Evolutionary conservation across 2,329 filamentous ascomycete species (phyloP), one percentile per base, ranked within the genome.

Genomic region (Aspergillus felis): DNA sequence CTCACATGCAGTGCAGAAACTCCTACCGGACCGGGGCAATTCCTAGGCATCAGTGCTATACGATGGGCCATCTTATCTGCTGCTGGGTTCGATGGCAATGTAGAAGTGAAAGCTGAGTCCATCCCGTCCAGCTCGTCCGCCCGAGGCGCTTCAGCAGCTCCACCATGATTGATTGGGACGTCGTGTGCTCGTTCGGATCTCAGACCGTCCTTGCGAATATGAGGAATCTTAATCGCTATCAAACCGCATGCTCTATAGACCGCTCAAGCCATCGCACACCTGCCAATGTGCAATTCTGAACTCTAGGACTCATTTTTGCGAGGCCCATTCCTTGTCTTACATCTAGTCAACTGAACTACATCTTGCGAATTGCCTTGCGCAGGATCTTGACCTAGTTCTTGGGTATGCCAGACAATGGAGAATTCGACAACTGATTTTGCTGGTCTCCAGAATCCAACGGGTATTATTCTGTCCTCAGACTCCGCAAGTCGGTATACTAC

Each of bases 31-130:
- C 73, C 73, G 27, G 78, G 77, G 29, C 76, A 76, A 56, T 79
- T 77, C 57, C 64, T 87, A 52, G 87, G 87, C 0, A 77, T 90
- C 47, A 81, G 84, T 70, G 80, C 84, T 57, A 70, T 90, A 9
- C 74, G 86, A 54, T 88, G 84, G 81, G 84, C 86, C 2, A 82
- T 89, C 53, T 67, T 90, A 59, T 79, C 80, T 61, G 87, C 87
- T 44, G 82, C 82, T 56, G 84, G 83, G 1, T 71, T 87, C 65
- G 82, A 85, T 58, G 69, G 67, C 29, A 72, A 65, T 53, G 65
- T 75, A 32, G 66, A 70, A 52, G 61, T 56, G 41, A 61, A 55
- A 25, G 61, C 58, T 24, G 62, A 61, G 5, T 48, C 51, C 6
- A 59, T 54, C 27, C 57, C 60, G 22, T 50, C 53, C 50, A 48